These are phyloP conservation scores for Exophiala phaeomuriformis DNA, from an alignment of 2,329 filamentous ascomycete species.

Conservation along the genomic window DNA sequence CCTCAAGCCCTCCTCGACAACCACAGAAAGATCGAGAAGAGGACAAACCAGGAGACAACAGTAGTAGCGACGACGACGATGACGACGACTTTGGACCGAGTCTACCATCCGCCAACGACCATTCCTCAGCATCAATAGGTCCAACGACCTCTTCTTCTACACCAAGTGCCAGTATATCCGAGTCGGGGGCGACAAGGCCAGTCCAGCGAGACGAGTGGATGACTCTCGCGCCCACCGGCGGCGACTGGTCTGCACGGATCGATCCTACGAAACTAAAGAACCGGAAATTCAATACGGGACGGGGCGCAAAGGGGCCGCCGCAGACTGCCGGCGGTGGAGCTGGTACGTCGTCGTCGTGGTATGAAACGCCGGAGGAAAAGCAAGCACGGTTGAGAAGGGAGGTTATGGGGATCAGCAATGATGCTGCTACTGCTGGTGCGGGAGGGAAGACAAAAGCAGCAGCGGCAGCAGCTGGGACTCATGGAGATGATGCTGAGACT, in stretches of 20 bases:
- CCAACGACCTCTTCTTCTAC: conserved; percentile 31
- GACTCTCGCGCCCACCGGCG: conserved; percentile 58
- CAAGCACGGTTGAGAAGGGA: conserved; percentile 71
- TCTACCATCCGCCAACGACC: conserved; percentile 31
- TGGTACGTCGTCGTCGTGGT: conserved; percentile 75
- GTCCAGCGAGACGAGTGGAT: conserved; percentile 76
- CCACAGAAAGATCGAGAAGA: conserved; percentile 29
- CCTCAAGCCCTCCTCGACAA: conserved; percentile 22
- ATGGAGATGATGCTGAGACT: conserved; percentile 37
- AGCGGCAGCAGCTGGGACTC: conserved; percentile 14
- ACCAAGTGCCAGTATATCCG: conserved; percentile 2
- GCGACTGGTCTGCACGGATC: conserved; percentile 51
- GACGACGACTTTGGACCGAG: conserved; percentile 40
- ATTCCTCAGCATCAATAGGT: conserved; percentile 25
- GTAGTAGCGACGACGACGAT: conserved; percentile 31
- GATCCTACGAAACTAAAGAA: conserved; percentile 79
- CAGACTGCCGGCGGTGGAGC: conserved; percentile 36
- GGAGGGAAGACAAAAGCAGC: conserved; percentile 13
- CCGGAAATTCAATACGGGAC: conserved; percentile 72
- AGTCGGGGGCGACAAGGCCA: conserved; percentile 28
- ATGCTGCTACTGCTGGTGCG: conserved; percentile 12
- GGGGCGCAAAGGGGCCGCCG: conserved; percentile 44
- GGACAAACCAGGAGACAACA: conserved; percentile 22
- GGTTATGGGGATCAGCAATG: conserved; percentile 61
- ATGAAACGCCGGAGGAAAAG: conserved; percentile 85